A percentile compares a stretch with the other conserved stretches of the same genome.
These are phyloP conservation scores for Neonectria ditissima DNA, from an alignment of 2,329 filamentous ascomycete species.

Conservation along the genomic window DNA sequence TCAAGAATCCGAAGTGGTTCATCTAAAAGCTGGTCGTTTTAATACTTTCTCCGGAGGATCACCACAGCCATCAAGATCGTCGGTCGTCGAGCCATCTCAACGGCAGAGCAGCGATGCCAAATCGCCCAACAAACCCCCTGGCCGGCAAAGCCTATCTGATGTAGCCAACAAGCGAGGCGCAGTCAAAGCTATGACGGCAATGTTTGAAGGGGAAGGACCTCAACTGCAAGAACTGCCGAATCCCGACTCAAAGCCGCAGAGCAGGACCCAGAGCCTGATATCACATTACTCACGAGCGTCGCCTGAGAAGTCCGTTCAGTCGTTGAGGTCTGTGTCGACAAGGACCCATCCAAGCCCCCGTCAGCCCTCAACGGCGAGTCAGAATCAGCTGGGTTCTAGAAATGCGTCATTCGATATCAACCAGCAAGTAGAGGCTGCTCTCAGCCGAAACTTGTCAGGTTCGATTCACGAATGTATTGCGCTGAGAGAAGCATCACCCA, in stretches of 20 bases:
- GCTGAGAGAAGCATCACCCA: slow-evolving; percentile 29
- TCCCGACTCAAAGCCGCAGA: slow-evolving; percentile 14
- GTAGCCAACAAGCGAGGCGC: slow-evolving; percentile 45
- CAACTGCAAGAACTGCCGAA: slow-evolving; percentile 19
- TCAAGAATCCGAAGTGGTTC: neutral
- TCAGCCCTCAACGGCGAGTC: slow-evolving; percentile 20
- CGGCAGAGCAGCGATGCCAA: slow-evolving; percentile 24
- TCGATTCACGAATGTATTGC: slow-evolving; percentile 37
- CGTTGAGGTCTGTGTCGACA: slow-evolving; percentile 29
- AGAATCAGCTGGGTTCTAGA: slow-evolving; percentile 10
- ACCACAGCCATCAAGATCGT: neutral
- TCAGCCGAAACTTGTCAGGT: slow-evolving; percentile 24
- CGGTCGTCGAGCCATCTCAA: neutral
- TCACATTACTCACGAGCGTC: slow-evolving; percentile 37
- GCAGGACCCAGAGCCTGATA: slow-evolving; percentile 37
- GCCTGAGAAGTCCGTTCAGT: slow-evolving; percentile 16
- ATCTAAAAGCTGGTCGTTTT: neutral
- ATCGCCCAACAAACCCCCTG: slow-evolving; percentile 20
- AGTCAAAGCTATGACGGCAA: slow-evolving; percentile 64
- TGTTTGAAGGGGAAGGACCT: slow-evolving; percentile 56
- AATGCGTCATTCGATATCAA: slow-evolving; percentile 13
- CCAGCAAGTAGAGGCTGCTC: neutral
- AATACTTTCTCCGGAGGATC: slow-evolving; percentile 11
- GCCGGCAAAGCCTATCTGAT: slow-evolving; percentile 34
- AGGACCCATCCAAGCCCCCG: slow-evolving; percentile 17